Evolutionary conservation across 116 monocot genomes (phyloP).

Genomic region (Phalaenopsis hybrid): DNA sequence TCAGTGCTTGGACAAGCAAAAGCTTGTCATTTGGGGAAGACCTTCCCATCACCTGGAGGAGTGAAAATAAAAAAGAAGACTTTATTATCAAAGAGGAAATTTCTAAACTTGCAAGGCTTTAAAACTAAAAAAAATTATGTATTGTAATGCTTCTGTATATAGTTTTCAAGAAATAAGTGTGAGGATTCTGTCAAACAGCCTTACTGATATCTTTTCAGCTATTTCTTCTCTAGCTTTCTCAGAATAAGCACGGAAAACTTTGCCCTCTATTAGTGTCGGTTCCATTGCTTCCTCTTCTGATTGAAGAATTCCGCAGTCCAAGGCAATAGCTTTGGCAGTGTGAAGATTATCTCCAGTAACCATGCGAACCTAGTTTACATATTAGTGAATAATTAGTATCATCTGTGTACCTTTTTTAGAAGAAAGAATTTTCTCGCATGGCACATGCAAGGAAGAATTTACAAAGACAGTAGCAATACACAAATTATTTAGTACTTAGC

Average conservation of each 20-base stretch:
- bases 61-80: neutral
- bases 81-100: neutral
- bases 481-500: neutral
- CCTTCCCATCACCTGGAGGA: constrained; percentile 62
- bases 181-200: constrained; percentile 1
- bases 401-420: too few species aligned
- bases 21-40: constrained; percentile 84
- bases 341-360: constrained; percentile 70
- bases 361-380: constrained; percentile 50
- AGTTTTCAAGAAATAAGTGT: neutral
- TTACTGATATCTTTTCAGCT: constrained; percentile 59
- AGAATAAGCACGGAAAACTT: constrained; percentile 36
- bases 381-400: too few species aligned
- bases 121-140: neutral
- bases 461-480: neutral
- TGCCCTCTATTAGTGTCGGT: constrained; percentile 66
- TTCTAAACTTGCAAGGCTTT: neutral
- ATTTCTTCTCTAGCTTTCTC: constrained; percentile 47
- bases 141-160: neutral
- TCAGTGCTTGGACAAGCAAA: constrained; percentile 59
- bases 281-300: constrained; percentile 38
- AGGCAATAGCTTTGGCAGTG: constrained; percentile 65
- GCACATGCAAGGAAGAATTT: neutral
- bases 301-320: constrained; percentile 62
- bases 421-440: neutral